phyloP scores from a whole-genome alignment of 2,329 filamentous ascomycete species.

The Ascochyta lentis region DNA sequence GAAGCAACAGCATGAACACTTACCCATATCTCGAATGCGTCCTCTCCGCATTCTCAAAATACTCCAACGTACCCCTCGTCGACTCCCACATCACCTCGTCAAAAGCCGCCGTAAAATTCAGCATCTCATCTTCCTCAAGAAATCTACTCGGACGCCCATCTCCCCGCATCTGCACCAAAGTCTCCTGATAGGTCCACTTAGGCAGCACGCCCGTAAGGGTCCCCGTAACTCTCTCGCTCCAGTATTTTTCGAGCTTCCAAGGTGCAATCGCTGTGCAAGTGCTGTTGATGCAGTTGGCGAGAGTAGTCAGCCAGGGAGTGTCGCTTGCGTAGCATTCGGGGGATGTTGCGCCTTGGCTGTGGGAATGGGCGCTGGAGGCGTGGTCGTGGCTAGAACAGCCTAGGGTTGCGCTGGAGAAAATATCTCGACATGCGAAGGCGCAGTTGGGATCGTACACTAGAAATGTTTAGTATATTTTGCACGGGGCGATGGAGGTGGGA shows the following conservation, averaged over 20 bases:
- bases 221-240: slow-evolving; percentile 19
- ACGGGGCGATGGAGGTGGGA: not conserved
- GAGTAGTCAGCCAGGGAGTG: slow-evolving; percentile 34
- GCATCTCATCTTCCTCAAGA: slow-evolving; percentile 13
- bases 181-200: slow-evolving; percentile 28
- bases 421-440: slow-evolving; percentile 30
- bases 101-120: slow-evolving; percentile 24
- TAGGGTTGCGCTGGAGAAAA: slow-evolving; percentile 22
- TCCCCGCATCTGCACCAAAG: slow-evolving; percentile 19
- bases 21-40: slow-evolving; percentile 26
- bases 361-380: slow-evolving; percentile 4
- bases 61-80: slow-evolving; percentile 10
- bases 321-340: slow-evolving; percentile 35
- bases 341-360: slow-evolving; percentile 20
- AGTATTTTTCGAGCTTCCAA: slow-evolving; percentile 32
- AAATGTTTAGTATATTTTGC: not conserved
- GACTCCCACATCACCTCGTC: slow-evolving; percentile 15
- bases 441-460: slow-evolving; percentile 22
- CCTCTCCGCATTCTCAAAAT: slow-evolving; percentile 18
- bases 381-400: slow-evolving; percentile 23
- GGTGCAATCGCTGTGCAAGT: slow-evolving; percentile 25
- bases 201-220: slow-evolving; percentile 15
- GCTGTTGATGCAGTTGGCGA: slow-evolving; percentile 37
- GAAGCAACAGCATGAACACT: not conserved
- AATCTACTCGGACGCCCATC: slow-evolving; percentile 6